Base-by-base conservation (phyloP, 345 rosid genomes). In the Ceriops decandra region DNA sequence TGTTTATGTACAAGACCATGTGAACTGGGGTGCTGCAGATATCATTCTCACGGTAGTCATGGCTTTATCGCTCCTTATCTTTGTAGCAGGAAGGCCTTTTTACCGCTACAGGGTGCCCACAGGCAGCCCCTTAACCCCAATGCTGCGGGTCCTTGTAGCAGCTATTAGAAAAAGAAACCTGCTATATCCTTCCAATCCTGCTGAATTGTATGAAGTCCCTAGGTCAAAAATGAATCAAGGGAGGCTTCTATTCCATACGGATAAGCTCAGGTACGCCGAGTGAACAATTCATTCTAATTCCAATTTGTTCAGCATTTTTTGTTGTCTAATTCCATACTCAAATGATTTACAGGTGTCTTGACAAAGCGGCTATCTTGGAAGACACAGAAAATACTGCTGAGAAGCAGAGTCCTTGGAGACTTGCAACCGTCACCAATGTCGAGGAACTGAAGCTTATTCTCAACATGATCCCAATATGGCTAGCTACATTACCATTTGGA, bases 401-500 rank as follows among this genome's bases (percentile, higher is more conserved):
- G 74, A 84, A 83, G 61, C 82, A 81, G 49, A 73, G 77, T 84
- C 84, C 88, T 6, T 88, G 97, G 96, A 83, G 84, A 81, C 89
- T 91, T 2, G 84, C 92, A 57, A 86, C 91, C 0, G 89, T 91
- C 75, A 95, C 95, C 53, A 77, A 82, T 32, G 95, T 90, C 5
- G 99, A 95, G 74, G 99, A 95, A 72, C 71, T 83, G 74, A 95
- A 95, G 84, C 89, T 95, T 38, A 66, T 95, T 74, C 79, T 91
- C 57, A 95, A 91, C 85, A 83, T 95, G 85, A 77, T 88, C 57
- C 99, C 99, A 42, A 87, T 95, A 38, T 95, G 99, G 99, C 54
- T 95, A 38, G 78, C 86, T 6, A 76, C 86, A 5, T 72, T 95
- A 62, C 91, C 95, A 3, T 95, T 95, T 52, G 99, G 97, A 10